These are phyloP conservation scores for Glutinoglossum americanum DNA, from an alignment of 495 filamentous ascomycete genomes.

Conservation along the genomic window DNA sequence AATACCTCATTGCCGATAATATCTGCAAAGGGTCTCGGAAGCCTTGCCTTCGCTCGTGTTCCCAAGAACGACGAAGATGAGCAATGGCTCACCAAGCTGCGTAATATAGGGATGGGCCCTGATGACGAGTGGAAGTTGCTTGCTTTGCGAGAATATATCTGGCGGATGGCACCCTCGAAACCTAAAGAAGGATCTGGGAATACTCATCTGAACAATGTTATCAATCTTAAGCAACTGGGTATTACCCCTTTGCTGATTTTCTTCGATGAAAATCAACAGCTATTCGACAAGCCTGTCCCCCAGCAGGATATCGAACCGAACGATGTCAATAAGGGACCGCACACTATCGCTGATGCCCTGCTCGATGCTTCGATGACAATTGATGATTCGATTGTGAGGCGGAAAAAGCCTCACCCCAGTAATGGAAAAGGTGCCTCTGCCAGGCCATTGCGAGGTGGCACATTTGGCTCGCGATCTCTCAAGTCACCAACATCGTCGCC, in stretches of 20 bases:
- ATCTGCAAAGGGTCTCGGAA: slow-evolving; percentile 6
- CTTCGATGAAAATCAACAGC: slow-evolving; percentile 48
- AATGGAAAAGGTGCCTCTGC: slow-evolving; percentile 18
- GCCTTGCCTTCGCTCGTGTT: slow-evolving; percentile 25
- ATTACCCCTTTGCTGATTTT: slow-evolving; percentile 75
- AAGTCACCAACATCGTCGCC: slow-evolving; percentile 10
- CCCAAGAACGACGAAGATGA: slow-evolving; percentile 87
- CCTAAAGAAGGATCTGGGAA: slow-evolving; percentile 27
- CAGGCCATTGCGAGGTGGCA: slow-evolving; percentile 4
- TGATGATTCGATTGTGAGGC: slow-evolving; percentile 39
- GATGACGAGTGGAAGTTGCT: slow-evolving; percentile 88
- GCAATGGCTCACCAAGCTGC: slow-evolving; percentile 68
- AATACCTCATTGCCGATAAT: slow-evolving; percentile 17
- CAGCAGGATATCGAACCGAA: slow-evolving; percentile 4
- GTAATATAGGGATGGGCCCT: slow-evolving; percentile 56
- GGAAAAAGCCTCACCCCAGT: slow-evolving; percentile 32
- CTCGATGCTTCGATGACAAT: slow-evolving; percentile 83
- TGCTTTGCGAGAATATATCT: slow-evolving; percentile 74
- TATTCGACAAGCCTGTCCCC: slow-evolving; percentile 9
- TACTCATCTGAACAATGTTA: slow-evolving; percentile 38
- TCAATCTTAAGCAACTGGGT: slow-evolving; percentile 44
- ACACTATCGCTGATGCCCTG: slow-evolving; percentile 76
- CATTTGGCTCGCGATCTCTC: background rate
- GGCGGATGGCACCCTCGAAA: slow-evolving; percentile 56
- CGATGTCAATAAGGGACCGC: slow-evolving; percentile 25